phyloP scores from a whole-genome alignment of 2,329 filamentous ascomycete genomes.

The Pyricularia pennisetigena region DNA sequence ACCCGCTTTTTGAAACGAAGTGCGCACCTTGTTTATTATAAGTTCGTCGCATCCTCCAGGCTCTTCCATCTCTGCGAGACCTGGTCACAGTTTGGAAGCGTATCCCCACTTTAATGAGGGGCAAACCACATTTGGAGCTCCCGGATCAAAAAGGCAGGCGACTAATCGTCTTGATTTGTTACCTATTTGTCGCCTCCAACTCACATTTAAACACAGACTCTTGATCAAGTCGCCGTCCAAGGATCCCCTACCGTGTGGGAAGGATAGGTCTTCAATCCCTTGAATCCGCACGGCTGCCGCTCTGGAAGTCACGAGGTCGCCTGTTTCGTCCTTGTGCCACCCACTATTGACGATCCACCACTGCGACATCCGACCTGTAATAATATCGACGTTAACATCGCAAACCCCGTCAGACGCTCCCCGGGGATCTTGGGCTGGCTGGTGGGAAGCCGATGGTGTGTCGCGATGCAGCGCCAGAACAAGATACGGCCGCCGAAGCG shows the following conservation, averaged over 20 bases:
- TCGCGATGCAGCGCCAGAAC: conserved; percentile 19
- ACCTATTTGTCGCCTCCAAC: not conserved
- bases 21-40: not conserved
- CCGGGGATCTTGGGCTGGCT: not conserved
- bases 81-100: not conserved
- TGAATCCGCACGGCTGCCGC: not conserved
- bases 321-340: not conserved
- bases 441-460: not conserved
- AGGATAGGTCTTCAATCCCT: not conserved
- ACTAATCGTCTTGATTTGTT: not conserved
- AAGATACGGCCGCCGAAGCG: conserved; percentile 60
- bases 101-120: not conserved
- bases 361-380: not conserved
- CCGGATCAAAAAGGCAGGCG: not conserved
- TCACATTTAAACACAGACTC: not conserved
- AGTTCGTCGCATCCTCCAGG: not conserved
- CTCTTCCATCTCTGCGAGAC: not conserved
- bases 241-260: not conserved
- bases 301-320: not conserved
- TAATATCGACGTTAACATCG: not conserved
- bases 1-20: not conserved
- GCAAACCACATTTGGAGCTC: not conserved
- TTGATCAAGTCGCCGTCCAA: not conserved
- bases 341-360: not conserved
- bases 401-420: not conserved